Conservation (phyloP, 2,329 filamentous ascomycete species). For the Waltergamsia citrina region DNA sequence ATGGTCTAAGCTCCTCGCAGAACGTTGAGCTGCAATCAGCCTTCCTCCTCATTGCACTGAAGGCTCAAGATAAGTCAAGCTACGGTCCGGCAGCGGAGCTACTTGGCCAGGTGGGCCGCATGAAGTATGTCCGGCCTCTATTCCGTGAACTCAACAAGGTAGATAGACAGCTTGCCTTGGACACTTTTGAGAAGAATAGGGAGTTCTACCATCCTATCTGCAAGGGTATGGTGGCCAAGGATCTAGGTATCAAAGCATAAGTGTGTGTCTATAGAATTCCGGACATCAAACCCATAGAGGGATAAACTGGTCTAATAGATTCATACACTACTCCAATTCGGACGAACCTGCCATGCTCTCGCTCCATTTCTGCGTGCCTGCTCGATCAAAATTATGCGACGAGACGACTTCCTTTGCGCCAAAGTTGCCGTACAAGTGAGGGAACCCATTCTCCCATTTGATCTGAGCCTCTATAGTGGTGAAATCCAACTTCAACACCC, state of each 20-base stretch:
- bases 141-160: constrained; percentile 68
- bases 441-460: constrained; percentile 49
- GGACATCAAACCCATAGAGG: too few relatives aligned
- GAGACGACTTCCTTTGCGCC: constrained; percentile 40
- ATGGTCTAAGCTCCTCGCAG: constrained; percentile 62
- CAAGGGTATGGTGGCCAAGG: constrained; percentile 76
- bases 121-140: constrained; percentile 93
- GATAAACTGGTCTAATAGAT: too few relatives aligned
- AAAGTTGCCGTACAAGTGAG: constrained; percentile 51
- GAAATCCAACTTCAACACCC: constrained; percentile 44
- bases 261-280: too few relatives aligned
- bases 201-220: constrained; percentile 97
- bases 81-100: constrained; percentile 66
- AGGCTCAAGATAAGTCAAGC: constrained; percentile 58
- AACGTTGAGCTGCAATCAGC: constrained; percentile 82
- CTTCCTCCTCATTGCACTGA: constrained; percentile 72
- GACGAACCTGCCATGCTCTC: constrained; percentile 26
- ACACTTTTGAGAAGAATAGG: constrained; percentile 78
- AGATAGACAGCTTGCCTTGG: constrained; percentile 63
- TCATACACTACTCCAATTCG: constrained; percentile 34
- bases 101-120: constrained; percentile 74
- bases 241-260: constrained; percentile 33
- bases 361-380: constrained; percentile 35
- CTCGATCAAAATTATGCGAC: constrained; percentile 33
- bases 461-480: constrained; percentile 29